Base-by-base conservation (phyloP, 108 stramenopile species). In the Nitzschia sp. region DNA sequence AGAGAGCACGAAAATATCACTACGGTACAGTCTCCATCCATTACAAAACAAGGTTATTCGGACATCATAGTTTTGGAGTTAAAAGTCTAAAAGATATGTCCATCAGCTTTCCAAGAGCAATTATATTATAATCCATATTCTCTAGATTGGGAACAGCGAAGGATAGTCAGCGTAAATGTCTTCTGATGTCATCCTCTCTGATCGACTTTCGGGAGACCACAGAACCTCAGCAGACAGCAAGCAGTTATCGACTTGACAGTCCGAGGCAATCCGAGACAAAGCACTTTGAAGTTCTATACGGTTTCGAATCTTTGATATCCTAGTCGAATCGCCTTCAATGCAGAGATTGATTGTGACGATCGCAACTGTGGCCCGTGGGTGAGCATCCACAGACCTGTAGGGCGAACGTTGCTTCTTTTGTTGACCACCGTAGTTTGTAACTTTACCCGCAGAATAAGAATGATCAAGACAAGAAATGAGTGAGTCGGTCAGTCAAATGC, bases 241-340 rank as follows among this genome's bases (percentile, higher is more conserved):
- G 57, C 83, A 88, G 23, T 80, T 67, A 50, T 83, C 83, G 1
- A 71, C 78, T 50, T 73, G 71, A 32, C 63, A 70, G 78, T 88
- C 87, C 8, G 77, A 32, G 2, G 87, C 83, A 55, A 88, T 78
- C 29, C 72, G 72, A 25, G 63, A 64, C 68, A 88, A 71, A 25
- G 87, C 80, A 0, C 61, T 62, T 52, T 79, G 71, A 29, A 83
- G 62, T 66, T 81, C 80, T 23, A 71, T 50, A 0, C 84, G 65
- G 17, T 57, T 73, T 2, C 47, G 38, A n/a, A 79, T 58, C 13
- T 25, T 3, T 47, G 70, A 63, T 13, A 81, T 52, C 34, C 61
- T 73, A 13, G 81, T 82, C 9, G 63, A 61, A 60, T 88, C 81
- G 21, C 87, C 87, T 31, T 88, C 87, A 69, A 88, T 88, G n/a